Evolutionary conservation across 768 basidiomycete species (phyloP).

Genomic region (Lentinula sp.): DNA sequence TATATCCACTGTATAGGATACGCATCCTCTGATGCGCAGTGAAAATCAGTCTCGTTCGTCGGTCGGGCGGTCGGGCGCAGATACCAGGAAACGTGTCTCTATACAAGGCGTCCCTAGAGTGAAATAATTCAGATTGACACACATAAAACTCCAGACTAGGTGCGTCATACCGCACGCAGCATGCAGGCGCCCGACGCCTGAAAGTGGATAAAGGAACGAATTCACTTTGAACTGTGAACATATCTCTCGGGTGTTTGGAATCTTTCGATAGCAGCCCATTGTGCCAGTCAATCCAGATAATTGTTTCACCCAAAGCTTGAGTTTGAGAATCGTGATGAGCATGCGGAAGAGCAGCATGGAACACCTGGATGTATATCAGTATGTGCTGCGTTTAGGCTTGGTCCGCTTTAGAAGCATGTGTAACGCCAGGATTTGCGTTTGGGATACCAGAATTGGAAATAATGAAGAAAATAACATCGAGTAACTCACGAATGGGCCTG

Average conservation of each 20-base stretch:
- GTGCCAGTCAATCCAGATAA: background rate
- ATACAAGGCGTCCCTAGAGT: background rate
- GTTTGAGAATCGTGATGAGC: background rate
- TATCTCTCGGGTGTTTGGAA: background rate
- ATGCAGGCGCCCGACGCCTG: background rate
- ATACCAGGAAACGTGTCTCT: background rate
- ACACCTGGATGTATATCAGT: background rate
- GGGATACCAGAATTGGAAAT: background rate
- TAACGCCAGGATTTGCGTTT: background rate
- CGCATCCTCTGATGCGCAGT: background rate
- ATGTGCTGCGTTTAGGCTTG: background rate
- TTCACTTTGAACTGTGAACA: background rate
- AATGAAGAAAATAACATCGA: background rate
- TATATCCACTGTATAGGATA: background rate
- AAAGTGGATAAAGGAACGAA: background rate
- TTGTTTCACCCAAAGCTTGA: background rate
- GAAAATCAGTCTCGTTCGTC: background rate
- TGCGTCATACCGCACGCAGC: background rate
- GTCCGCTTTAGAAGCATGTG: background rate
- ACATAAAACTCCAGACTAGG: background rate
- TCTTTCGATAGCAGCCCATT: background rate
- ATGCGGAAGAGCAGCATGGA: background rate
- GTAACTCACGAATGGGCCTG: background rate
- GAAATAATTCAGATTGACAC: background rate
- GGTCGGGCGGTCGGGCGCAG: background rate